phyloP scores from a whole-genome alignment of 1,139 yeast genomes.

The Keqinozyma sinolaborantium region DNA sequence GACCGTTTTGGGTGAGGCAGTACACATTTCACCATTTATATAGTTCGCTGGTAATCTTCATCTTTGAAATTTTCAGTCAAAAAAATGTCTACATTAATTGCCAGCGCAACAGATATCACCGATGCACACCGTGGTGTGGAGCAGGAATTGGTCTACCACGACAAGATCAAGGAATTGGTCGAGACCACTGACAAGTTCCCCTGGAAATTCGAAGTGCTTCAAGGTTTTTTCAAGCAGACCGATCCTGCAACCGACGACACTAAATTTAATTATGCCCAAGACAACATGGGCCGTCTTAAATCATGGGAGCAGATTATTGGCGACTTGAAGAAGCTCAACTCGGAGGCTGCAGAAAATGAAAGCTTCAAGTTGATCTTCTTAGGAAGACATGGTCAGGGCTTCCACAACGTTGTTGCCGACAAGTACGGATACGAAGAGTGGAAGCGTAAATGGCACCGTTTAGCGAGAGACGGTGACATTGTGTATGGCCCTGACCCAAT shows the following conservation, averaged over 20 bases:
- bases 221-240: slow-evolving; percentile 55
- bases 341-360: slow-evolving; percentile 28
- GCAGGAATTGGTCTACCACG: slow-evolving; percentile 7
- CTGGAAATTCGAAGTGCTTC: slow-evolving; percentile 49
- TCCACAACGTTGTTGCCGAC: slow-evolving; percentile 58
- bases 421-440: slow-evolving; percentile 59
- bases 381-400: slow-evolving; percentile 81
- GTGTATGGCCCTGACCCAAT: slow-evolving; percentile 71
- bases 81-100: slow-evolving; percentile 29
- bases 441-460: slow-evolving; percentile 56
- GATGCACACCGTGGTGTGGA: slow-evolving; percentile 30
- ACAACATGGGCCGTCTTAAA: slow-evolving; percentile 46
- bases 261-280: slow-evolving; percentile 43
- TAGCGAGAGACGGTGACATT: slow-evolving; percentile 51
- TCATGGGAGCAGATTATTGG: slow-evolving; percentile 44
- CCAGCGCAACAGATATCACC: slow-evolving; percentile 27
- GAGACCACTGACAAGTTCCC: slow-evolving; percentile 4
- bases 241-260: slow-evolving; percentile 45
- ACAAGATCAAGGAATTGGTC: slow-evolving; percentile 5
- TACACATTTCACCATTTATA: no score
- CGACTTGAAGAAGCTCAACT: slow-evolving; percentile 37
- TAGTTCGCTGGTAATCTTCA: no score
- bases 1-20: no score
- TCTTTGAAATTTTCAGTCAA: no score
- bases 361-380: slow-evolving; percentile 56